phyloP scores from a whole-genome alignment of 805 yeast species.

The Dipodascopsis uninucleata region DNA sequence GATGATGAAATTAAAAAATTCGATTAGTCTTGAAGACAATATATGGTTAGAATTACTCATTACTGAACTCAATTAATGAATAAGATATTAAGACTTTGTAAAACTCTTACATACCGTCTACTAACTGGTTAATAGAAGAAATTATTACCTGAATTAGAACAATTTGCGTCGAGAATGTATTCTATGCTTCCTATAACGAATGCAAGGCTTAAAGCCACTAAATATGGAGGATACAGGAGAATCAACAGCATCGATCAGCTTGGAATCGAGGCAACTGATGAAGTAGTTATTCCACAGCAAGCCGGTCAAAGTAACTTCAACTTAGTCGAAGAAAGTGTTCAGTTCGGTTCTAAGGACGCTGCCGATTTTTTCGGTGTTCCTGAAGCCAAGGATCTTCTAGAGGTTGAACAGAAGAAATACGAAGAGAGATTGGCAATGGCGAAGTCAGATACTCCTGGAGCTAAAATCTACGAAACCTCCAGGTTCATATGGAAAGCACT shows the following conservation, averaged over 20 bases:
- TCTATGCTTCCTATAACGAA: slow-evolving; percentile 72
- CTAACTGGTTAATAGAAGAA: slow-evolving; percentile 39
- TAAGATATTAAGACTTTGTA: not conserved
- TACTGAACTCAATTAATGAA: slow-evolving; percentile 37
- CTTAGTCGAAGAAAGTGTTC: slow-evolving; percentile 87
- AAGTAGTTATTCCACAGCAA: slow-evolving; percentile 37
- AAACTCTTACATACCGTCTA: not conserved
- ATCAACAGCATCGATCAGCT: slow-evolving; percentile 2
- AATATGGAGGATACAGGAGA: not conserved
- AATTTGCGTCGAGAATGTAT: slow-evolving; percentile 60
- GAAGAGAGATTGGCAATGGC: slow-evolving; percentile 35
- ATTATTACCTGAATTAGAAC: slow-evolving; percentile 53
- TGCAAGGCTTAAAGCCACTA: slow-evolving; percentile 33
- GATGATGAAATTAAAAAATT: slow-evolving; percentile 48
- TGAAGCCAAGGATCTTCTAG: slow-evolving; percentile 80
- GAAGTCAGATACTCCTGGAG: slow-evolving; percentile 45
- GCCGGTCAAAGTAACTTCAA: slow-evolving; percentile 94
- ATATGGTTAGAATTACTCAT: slow-evolving; percentile 48
- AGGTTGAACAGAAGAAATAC: slow-evolving; percentile 50
- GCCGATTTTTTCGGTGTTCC: slow-evolving; percentile 77
- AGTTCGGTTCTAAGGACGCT: slow-evolving; percentile 94
- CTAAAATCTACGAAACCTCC: too few relatives aligned
- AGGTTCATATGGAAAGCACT: slow-evolving; percentile 69
- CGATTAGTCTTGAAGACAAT: slow-evolving; percentile 81
- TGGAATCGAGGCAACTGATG: slow-evolving; percentile 16